Conservation (phyloP, 805 yeast genomes). For the Brettanomyces custersianus region DNA sequence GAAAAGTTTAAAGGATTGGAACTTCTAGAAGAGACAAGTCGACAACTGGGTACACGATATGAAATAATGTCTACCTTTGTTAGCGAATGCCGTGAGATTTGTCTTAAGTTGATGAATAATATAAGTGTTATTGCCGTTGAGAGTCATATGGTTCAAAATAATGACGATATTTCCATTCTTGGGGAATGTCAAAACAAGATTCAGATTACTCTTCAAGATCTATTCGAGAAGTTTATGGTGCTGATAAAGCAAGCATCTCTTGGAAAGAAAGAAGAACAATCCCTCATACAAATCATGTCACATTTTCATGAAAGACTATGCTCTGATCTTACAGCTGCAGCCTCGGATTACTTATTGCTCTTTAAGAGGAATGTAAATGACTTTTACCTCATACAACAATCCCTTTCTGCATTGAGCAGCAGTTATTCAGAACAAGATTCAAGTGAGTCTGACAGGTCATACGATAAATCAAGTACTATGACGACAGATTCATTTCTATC, state of each 20-base stretch:
- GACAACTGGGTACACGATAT: conserved; percentile 14
- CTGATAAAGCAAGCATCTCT: conserved; percentile 6
- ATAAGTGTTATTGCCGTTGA: conserved; percentile 20
- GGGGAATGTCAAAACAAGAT: conserved; percentile 16
- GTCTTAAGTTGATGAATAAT: conserved; percentile 16
- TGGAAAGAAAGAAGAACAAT: conserved; percentile 5
- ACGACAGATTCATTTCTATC: not conserved
- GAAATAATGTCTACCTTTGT: conserved; percentile 14
- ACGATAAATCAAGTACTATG: not conserved
- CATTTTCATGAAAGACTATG: conserved; percentile 14
- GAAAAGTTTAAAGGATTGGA: conserved; percentile 15
- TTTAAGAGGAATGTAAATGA: conserved; percentile 22
- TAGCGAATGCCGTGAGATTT: conserved; percentile 15
- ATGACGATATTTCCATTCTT: conserved; percentile 10
- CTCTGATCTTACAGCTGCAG: conserved; percentile 15
- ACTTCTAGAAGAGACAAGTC: conserved; percentile 11
- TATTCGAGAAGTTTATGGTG: conserved; percentile 11
- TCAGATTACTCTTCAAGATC: conserved; percentile 7
- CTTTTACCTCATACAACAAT: conserved; percentile 18
- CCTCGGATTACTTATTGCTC: conserved; percentile 13
- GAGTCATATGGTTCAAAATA: conserved; percentile 16
- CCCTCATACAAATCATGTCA: conserved; percentile 8
- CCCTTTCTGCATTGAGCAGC: conserved; percentile 14
- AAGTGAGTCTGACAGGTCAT: not conserved
- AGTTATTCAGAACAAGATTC: not conserved